These are phyloP conservation scores for Dothiorella sarmentorum DNA, from an alignment of 2,329 filamentous ascomycete genomes.

Conservation along the genomic window DNA sequence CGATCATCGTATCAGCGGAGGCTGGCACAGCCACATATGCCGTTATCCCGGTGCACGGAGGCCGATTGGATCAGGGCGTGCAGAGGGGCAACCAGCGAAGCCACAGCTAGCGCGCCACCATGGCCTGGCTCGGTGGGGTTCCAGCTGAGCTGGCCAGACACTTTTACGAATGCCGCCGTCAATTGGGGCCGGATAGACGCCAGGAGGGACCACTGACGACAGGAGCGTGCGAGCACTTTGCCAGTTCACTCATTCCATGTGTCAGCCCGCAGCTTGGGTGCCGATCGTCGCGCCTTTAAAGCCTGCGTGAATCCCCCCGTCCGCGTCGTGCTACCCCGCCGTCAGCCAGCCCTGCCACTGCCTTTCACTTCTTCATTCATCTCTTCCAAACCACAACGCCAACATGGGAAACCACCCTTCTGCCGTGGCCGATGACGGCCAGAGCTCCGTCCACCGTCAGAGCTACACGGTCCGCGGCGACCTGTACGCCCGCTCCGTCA, in stretches of 20 bases:
- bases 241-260: not conserved
- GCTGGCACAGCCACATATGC: constrained; percentile 4
- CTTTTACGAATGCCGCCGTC: too few species aligned
- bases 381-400: not conserved
- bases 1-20: too few species aligned
- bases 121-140: not conserved
- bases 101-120: constrained; percentile 5
- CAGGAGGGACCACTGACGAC: not conserved
- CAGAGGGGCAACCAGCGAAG: not conserved
- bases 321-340: too few species aligned
- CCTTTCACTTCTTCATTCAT: not conserved
- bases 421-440: constrained; percentile 9
- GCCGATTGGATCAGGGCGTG: not conserved
- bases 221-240: not conserved
- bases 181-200: too few species aligned
- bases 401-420: constrained; percentile 14
- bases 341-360: not conserved
- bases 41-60: not conserved
- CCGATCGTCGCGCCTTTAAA: not conserved
- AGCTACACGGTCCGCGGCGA: constrained; percentile 10
- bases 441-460: constrained; percentile 15
- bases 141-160: constrained; percentile 6
- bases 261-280: not conserved
- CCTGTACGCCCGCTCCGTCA: constrained; percentile 6
- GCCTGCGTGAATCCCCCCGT: not conserved